These are phyloP conservation scores for Canariomyces notabilis DNA, from an alignment of 2,329 filamentous ascomycete species.

Conservation along the genomic window DNA sequence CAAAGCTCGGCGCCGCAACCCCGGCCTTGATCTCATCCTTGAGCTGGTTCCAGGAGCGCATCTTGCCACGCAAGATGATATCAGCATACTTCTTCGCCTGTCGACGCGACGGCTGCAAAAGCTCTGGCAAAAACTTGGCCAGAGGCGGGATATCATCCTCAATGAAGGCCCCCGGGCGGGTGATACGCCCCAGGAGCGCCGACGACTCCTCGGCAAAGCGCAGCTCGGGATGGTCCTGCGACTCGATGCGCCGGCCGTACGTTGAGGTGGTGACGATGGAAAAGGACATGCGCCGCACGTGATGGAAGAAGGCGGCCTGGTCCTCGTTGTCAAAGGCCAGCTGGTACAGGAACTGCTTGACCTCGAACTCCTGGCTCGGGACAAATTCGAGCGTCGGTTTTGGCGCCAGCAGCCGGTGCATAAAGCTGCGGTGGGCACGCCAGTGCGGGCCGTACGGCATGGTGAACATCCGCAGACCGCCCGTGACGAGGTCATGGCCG, in stretches of 20 bases:
- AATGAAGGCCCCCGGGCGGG: conserved; percentile 24
- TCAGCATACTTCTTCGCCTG: conserved; percentile 14
- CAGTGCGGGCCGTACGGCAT: conserved; percentile 39
- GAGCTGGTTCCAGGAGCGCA: conserved; percentile 25
- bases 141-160: conserved; percentile 27
- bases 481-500: conserved; percentile 35
- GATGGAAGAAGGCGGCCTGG: conserved; percentile 27
- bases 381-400: conserved; percentile 35
- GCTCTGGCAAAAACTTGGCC: conserved; percentile 20
- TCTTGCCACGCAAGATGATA: conserved; percentile 21
- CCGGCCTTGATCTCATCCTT: conserved; percentile 18
- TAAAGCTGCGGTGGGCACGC: conserved; percentile 36
- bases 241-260: conserved; percentile 26
- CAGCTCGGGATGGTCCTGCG: conserved; percentile 23
- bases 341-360: conserved; percentile 40
- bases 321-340: conserved; percentile 32
- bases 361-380: conserved; percentile 42
- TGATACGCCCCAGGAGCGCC: conserved; percentile 19
- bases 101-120: conserved; percentile 25
- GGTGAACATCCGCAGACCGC: conserved; percentile 36
- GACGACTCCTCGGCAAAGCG: conserved; percentile 7
- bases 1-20: conserved; percentile 23
- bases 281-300: conserved; percentile 29
- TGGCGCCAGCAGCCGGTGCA: conserved; percentile 34
- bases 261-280: conserved; percentile 29